Conservation (phyloP, 345 rosid species). For the Excoecaria cochinchinensis region DNA sequence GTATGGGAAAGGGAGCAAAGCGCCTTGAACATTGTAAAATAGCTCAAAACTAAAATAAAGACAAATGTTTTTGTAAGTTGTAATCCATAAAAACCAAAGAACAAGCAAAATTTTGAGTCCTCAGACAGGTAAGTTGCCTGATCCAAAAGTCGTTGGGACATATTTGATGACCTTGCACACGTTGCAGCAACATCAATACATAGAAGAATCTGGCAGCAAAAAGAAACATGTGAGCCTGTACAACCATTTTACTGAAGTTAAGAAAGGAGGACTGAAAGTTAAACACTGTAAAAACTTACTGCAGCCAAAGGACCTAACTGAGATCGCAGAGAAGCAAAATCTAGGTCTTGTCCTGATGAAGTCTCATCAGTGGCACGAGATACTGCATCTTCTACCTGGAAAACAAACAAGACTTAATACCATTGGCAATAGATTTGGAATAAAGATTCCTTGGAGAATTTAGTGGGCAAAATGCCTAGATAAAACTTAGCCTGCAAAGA, state of each 20-base stretch:
- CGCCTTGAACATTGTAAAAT: background rate
- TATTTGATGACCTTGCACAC: constrained; percentile 71
- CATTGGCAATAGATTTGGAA: background rate
- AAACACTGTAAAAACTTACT: constrained; percentile 48
- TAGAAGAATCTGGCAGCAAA: constrained; percentile 71
- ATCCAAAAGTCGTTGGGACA: constrained; percentile 76
- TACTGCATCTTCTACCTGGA: constrained; percentile 80
- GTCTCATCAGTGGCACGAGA: constrained; percentile 78
- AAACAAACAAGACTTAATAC: constrained; percentile 15
- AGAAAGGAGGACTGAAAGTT: constrained; percentile 17
- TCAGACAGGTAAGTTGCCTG: constrained; percentile 52
- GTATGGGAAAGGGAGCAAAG: background rate
- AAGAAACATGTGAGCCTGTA: constrained; percentile 24
- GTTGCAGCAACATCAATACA: constrained; percentile 92
- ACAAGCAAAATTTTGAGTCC: constrained; percentile 12
- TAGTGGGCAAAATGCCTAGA: background rate
- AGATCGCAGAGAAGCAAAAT: constrained; percentile 64
- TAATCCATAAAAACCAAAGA: background rate
- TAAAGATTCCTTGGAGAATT: background rate
- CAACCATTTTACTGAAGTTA: constrained; percentile 7
- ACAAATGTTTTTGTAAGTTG: background rate
- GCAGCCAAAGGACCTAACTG: constrained; percentile 86
- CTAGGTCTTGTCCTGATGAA: constrained; percentile 68
- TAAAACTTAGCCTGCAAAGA: background rate
- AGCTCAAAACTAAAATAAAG: constrained; percentile 1